Percentiles rank a stretch among this genome's conserved stretches.
Conservation (phyloP, 2,329 filamentous ascomycete species). For the Curvularia sp. region DNA sequence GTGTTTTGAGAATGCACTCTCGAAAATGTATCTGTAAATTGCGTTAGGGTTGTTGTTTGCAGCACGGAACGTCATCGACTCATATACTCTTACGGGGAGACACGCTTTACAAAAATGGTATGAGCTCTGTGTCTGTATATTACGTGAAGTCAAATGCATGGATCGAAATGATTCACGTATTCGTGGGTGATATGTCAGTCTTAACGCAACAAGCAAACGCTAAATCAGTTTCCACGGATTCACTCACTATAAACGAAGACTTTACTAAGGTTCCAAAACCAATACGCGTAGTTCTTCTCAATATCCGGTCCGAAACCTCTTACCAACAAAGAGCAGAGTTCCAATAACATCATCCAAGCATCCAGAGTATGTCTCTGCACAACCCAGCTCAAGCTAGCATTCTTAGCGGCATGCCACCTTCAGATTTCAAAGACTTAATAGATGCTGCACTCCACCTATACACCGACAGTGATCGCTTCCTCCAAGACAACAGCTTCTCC, state of each 20-base stretch:
- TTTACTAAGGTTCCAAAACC: background rate
- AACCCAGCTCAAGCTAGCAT: background rate
- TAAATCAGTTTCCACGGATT: background rate
- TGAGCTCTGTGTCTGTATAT: background rate
- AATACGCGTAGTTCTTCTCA: background rate
- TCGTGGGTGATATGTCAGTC: too few species aligned
- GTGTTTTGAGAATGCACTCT: background rate
- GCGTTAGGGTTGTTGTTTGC: background rate
- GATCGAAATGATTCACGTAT: background rate
- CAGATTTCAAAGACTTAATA: background rate
- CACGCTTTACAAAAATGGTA: background rate
- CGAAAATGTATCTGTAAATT: background rate
- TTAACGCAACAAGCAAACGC: background rate
- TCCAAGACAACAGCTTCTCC: background rate
- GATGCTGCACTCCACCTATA: background rate
- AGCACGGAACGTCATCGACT: background rate
- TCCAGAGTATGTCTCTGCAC: background rate
- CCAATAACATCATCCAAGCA: background rate
- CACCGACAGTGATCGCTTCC: background rate
- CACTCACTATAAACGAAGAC: background rate
- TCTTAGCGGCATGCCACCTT: background rate
- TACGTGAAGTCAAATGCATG: background rate
- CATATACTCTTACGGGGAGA: background rate
- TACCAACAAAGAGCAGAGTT: background rate
- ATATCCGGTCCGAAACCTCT: background rate